Base-by-base conservation (phyloP, 805 yeast genomes). In the Kodamaea leandrae region DNA sequence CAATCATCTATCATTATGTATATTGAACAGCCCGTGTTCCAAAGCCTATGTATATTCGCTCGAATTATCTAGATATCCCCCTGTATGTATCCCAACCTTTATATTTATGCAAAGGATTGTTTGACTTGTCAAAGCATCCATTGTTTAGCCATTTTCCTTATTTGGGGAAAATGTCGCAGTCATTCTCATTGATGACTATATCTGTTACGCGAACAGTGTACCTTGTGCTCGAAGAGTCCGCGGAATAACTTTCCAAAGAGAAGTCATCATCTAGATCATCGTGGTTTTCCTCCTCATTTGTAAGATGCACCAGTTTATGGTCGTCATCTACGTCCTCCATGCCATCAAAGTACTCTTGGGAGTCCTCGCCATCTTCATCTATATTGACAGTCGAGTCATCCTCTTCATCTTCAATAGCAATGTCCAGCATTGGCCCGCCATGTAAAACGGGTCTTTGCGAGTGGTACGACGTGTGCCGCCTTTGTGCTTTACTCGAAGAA, bases 191-290 rank as follows among this genome's bases (percentile, higher is more conserved):
- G 18, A 69, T 61, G 9, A 63, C 46, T 6, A 69, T 67, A 20
- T 69, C 75, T 4, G 72, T 66, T 19, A 69, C 75, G 26, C 61
- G 66, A 10, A 69, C 72, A 43, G 58, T 63, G 50, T 67, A 61
- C 26, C 53, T 44, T 23, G 39, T 19, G 37, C 49, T 54, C 27
- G 55, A 45, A 8, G 57, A 46, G 24, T 53, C 58, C 18, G 52
- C 58, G 9, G 52, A 54, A 44, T 59, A 54, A 20, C 48, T 47
- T 13, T 45, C 47, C 10, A 41, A 46, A n/a, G 44, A 39, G 24
- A 30, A 32, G 7, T 53, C 53, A 29, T 54, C 57, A 29, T 46
- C 48, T 26, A 53, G 57, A 18, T 52, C 54, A 26, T 49, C 45
- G 25, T 52, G 59, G 16, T 51, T n/a, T n/a, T n/a, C 53, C 12